Conservation (phyloP, 257 asterid species). For the Solanum etuberosum region DNA sequence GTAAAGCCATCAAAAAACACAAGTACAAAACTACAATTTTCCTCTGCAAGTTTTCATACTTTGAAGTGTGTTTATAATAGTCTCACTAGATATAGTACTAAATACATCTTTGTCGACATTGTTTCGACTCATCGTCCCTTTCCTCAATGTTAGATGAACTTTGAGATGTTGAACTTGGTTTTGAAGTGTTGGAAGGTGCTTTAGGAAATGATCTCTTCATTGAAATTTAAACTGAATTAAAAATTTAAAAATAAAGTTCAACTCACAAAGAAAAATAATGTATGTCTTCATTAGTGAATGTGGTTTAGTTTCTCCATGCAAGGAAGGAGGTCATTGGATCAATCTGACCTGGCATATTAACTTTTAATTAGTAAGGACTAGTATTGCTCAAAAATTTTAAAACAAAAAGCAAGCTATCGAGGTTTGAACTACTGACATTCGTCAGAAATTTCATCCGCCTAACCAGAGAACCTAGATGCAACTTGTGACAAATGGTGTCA, state of each 20-base stretch:
- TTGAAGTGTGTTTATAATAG: background rate
- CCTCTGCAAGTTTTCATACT: background rate
- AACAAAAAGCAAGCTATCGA: background rate
- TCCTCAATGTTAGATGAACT: background rate
- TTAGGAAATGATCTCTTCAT: background rate
- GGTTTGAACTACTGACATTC: background rate
- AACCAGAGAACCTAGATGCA: background rate
- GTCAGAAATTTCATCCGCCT: background rate
- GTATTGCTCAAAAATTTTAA: background rate
- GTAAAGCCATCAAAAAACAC: background rate
- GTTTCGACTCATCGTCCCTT: background rate
- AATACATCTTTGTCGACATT: background rate
- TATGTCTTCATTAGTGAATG: background rate
- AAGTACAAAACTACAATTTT: background rate
- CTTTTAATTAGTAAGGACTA: background rate
- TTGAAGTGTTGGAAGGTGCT: background rate
- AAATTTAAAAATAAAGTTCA: background rate
- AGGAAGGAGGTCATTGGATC: background rate
- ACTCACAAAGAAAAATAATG: background rate
- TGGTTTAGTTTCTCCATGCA: background rate
- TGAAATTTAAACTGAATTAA: background rate
- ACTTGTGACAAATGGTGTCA: background rate
- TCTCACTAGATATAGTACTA: background rate
- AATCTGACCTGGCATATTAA: background rate
- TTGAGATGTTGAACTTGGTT: background rate